phyloP scores from a whole-genome alignment of 2,329 filamentous ascomycete genomes.

The Emmonsiellopsis sp. region DNA sequence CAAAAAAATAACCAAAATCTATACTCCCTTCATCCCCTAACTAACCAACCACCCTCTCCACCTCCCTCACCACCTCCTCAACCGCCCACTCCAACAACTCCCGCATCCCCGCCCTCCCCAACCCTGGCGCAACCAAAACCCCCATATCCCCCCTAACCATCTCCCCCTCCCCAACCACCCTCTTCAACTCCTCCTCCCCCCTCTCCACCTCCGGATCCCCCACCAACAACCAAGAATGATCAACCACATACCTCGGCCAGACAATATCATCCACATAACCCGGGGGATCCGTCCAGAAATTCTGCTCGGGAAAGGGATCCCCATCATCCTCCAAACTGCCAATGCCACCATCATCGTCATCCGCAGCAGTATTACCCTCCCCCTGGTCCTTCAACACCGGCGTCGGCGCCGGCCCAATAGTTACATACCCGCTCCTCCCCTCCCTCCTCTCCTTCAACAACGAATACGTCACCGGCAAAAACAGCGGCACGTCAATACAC shows the following conservation, averaged over 20 bases:
- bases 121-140: conserved; percentile 39
- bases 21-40: not conserved
- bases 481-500: conserved; percentile 63
- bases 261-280: conserved; percentile 92
- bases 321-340: conserved; percentile 25
- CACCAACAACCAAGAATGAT: conserved; percentile 74
- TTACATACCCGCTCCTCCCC: conserved; percentile 38
- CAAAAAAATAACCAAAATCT: too few relatives aligned
- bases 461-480: conserved; percentile 61
- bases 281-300: conserved; percentile 91
- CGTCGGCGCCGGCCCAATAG: conserved; percentile 31
- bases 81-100: conserved; percentile 61
- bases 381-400: conserved; percentile 7
- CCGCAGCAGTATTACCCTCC: conserved; percentile 6
- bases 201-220: conserved; percentile 31
- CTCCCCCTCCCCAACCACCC: conserved; percentile 24
- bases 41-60: conserved; percentile 13
- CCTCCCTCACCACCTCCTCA: conserved; percentile 44
- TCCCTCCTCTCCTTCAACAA: conserved; percentile 32
- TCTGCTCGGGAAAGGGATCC: conserved; percentile 44
- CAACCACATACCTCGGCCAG: conserved; percentile 84
- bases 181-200: conserved; percentile 20
- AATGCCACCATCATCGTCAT: conserved; percentile 14
- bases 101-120: conserved; percentile 51
- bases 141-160: conserved; percentile 38